These are phyloP conservation scores for Ophiosphaerella korrae DNA, from an alignment of 2,329 filamentous ascomycete species.

Conservation along the genomic window DNA sequence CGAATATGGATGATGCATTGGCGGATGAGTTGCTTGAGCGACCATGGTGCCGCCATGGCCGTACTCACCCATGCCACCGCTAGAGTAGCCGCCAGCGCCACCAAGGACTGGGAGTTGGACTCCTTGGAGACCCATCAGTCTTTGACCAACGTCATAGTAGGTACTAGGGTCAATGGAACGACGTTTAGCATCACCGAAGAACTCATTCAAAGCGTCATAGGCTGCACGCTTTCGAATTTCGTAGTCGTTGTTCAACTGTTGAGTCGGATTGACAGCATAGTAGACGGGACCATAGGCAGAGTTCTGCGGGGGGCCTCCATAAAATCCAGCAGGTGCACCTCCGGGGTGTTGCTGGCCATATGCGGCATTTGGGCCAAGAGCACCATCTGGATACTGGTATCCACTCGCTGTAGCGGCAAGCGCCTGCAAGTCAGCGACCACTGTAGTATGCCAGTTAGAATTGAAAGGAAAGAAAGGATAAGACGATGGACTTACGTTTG, in stretches of 20 bases:
- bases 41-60: slow-evolving; percentile 59
- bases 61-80: slow-evolving; percentile 56
- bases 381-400: slow-evolving; percentile 54
- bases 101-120: slow-evolving; percentile 58
- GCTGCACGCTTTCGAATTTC: slow-evolving; percentile 78
- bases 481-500: slow-evolving; percentile 46
- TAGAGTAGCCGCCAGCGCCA: slow-evolving; percentile 30
- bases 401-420: slow-evolving; percentile 55
- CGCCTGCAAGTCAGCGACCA: slow-evolving; percentile 55
- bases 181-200: slow-evolving; percentile 91
- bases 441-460: slow-evolving; percentile 45
- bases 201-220: slow-evolving; percentile 89
- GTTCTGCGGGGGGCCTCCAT: slow-evolving; percentile 60
- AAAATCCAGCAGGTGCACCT: slow-evolving; percentile 53
- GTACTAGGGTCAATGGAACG: slow-evolving; percentile 85
- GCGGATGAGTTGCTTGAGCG: slow-evolving; percentile 62
- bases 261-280: slow-evolving; percentile 71
- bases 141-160: slow-evolving; percentile 90
- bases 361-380: slow-evolving; percentile 41
- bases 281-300: slow-evolving; percentile 73
- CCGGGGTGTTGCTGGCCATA: slow-evolving; percentile 60
- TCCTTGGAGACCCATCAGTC: slow-evolving; percentile 80
- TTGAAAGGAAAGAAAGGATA: slow-evolving; percentile 26
- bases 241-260: slow-evolving; percentile 69
- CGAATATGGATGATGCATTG: slow-evolving; percentile 81